Evolutionary conservation across 352 stramenopile species (phyloP).

Genomic region (Pythium chondricola): DNA sequence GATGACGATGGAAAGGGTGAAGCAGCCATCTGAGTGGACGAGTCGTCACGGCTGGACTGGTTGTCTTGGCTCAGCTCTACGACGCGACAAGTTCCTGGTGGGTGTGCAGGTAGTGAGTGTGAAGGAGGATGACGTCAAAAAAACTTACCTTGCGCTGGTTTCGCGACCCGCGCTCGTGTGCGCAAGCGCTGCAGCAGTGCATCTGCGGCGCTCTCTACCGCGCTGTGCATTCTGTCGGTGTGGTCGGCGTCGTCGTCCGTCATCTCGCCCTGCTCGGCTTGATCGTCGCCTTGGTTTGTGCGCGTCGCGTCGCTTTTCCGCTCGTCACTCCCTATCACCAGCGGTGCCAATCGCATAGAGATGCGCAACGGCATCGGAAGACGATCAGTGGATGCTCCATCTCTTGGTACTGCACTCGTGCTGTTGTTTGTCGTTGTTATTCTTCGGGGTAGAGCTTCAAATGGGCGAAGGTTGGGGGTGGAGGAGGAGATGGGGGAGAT

Average conservation of each 20-base stretch:
- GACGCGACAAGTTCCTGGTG: too few relatives aligned
- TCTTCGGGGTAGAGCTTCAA: too few relatives aligned
- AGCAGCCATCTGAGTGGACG: not conserved
- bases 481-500: not conserved
- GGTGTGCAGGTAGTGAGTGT: too few relatives aligned
- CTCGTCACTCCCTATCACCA: too few relatives aligned
- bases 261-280: constrained; percentile 12
- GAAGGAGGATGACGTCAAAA: not conserved
- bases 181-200: constrained; percentile 16
- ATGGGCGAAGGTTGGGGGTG: too few relatives aligned
- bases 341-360: too few relatives aligned
- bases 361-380: too few relatives aligned
- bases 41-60: not conserved
- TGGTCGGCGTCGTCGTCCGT: not conserved
- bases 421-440: too few relatives aligned
- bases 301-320: not conserved
- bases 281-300: not conserved
- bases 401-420: too few relatives aligned
- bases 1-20: not conserved
- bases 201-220: constrained; percentile 18
- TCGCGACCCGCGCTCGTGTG: constrained; percentile 7
- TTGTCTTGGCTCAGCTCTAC: too few relatives aligned
- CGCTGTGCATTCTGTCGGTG: not conserved
- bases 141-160: constrained; percentile 1
- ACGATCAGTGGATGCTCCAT: too few relatives aligned